These are phyloP conservation scores for Sporothrix pallida DNA, from an alignment of 2,329 filamentous ascomycete genomes.

Conservation along the genomic window DNA sequence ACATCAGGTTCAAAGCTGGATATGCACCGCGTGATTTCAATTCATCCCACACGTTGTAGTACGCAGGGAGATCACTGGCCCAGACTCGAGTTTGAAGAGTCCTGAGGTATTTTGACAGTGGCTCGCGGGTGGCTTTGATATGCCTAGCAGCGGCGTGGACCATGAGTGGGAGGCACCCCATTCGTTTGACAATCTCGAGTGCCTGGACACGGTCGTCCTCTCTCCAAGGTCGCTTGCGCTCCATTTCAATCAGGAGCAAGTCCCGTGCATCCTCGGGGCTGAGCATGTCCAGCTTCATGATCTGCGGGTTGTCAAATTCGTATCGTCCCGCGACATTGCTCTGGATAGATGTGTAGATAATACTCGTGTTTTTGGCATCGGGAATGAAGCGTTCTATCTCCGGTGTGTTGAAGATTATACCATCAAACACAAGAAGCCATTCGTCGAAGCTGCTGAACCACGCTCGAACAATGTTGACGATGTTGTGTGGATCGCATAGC, in stretches of 20 bases:
- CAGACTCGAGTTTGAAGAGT: conserved; percentile 62
- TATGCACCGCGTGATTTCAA: conserved; percentile 53
- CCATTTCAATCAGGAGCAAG: conserved; percentile 67
- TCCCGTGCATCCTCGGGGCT: conserved; percentile 63
- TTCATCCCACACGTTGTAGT: conserved; percentile 56
- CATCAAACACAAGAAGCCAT: conserved; percentile 73
- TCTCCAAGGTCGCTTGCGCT: conserved; percentile 60
- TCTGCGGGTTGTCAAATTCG: conserved; percentile 63
- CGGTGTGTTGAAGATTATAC: conserved; percentile 65
- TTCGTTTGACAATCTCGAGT: conserved; percentile 65
- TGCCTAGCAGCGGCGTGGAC: conserved; percentile 70
- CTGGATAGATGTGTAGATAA: conserved; percentile 73
- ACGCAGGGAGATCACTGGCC: conserved; percentile 56
- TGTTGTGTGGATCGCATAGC: conserved; percentile 50
- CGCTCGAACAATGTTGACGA: conserved; percentile 61
- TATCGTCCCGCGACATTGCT: conserved; percentile 60
- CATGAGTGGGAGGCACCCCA: conserved; percentile 69
- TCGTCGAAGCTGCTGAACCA: conserved; percentile 68
- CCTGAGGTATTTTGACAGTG: conserved; percentile 65
- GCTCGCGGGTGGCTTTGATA: conserved; percentile 65
- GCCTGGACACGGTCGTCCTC: conserved; percentile 62
- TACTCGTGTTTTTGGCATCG: conserved; percentile 64
- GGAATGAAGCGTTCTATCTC: conserved; percentile 68
- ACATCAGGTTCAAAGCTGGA: conserved; percentile 68
- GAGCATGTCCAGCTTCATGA: conserved; percentile 61